Base-by-base conservation (phyloP, 208 protist genomes). In the Endotrypanum monterogeii region DNA sequence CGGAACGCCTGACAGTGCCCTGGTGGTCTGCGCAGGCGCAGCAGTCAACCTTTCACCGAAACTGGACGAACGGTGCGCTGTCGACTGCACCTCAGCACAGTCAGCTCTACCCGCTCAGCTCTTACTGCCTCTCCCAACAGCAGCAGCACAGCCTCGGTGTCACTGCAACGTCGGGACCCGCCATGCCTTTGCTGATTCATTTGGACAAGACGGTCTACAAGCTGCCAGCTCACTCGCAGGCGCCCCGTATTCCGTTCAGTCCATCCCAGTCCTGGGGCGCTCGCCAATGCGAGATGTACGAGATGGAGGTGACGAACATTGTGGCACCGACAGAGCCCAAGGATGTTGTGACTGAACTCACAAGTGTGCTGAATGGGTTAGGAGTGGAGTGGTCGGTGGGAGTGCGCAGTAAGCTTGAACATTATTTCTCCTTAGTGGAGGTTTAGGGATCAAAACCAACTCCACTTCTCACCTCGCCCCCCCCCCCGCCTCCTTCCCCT, bases 281-380 rank as follows among this genome's bases (percentile, higher is more conserved):
- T 1, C 66, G 71, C 54, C 69, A 66, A n/a, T 86, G 66, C 52
- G 83, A 86, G 63, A 73, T 84, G 44, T 93, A 87, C 74, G 84
- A 93, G 54, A 69, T 93, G 9, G 86, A 93, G 73, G 78, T 93
- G 23, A 89, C 84, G 16, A 89, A 84, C 54, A 79, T 89, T 9
- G 55, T 68, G 3, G 46, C 67, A 0, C 52, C 66, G 6, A 84
- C 78, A 20, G 50, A 78, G 35, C 75, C 85, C 44, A 67, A 56
- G 35, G 74, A 69, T 25, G 87, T 89, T 39, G 61, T 86, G 30
- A 20, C 72, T 18, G 87, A 91, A 79, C 63, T 93, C 39, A 80
- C 74, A 35, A 62, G 25, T 11, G 71, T 78, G 66, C 71, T 96
- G 30, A 66, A 87, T 23, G 41, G 69, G 23, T 44, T 91, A 35